These are phyloP conservation scores for Brassica juncea DNA, from an alignment of 345 rosid species.

Conservation along the genomic window DNA sequence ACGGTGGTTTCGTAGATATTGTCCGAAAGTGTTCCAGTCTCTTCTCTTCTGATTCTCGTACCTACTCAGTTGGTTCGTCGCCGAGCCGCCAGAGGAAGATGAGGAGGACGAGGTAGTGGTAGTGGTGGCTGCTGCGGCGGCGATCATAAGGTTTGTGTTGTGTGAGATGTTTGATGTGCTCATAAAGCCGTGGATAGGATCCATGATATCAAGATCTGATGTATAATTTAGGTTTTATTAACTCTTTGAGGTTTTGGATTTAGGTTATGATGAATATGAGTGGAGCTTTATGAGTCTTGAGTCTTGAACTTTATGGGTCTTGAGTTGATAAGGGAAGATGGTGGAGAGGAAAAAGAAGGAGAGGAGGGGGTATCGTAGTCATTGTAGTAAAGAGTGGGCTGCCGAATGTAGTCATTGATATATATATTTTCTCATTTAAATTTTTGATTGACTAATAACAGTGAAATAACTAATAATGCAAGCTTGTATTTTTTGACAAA, in stretches of 20 bases:
- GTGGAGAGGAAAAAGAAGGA: slow-evolving; percentile 5
- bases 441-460: slow-evolving; percentile 38
- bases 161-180: slow-evolving; percentile 28
- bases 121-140: slow-evolving; percentile 31
- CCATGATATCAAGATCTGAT: slow-evolving; percentile 44
- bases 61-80: slow-evolving; percentile 68
- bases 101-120: slow-evolving; percentile 46
- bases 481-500: slow-evolving; percentile 6
- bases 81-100: slow-evolving; percentile 45
- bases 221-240: neutral
- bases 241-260: slow-evolving; percentile 8
- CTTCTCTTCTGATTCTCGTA: slow-evolving; percentile 96
- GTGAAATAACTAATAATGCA: slow-evolving; percentile 33
- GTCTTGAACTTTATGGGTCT: neutral
- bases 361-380: slow-evolving; percentile 32
- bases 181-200: slow-evolving; percentile 55
- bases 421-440: slow-evolving; percentile 1
- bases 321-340: slow-evolving; percentile 29
- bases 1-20: slow-evolving; percentile 90
- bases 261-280: slow-evolving; percentile 33
- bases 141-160: slow-evolving; percentile 39
- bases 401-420: slow-evolving; percentile 15
- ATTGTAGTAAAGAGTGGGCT: slow-evolving; percentile 23
- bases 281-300: slow-evolving; percentile 22
- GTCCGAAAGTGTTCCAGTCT: slow-evolving; percentile 97